Evolutionary conservation across 2,329 filamentous ascomycete genomes (phyloP).

Genomic region (Cordyceps sp.): DNA sequence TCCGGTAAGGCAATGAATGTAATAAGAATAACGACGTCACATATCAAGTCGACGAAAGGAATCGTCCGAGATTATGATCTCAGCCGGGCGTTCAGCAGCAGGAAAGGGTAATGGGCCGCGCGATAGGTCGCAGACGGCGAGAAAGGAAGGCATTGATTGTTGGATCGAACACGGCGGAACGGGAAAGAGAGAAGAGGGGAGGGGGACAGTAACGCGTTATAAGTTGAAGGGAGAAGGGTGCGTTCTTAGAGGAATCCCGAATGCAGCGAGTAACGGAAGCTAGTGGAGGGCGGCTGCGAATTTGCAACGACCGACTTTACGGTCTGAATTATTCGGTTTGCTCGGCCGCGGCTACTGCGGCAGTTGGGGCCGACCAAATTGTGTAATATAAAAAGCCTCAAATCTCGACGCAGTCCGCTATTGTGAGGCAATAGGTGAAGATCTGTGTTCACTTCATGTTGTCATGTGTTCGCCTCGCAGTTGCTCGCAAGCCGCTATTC

Average conservation of each 20-base stretch:
- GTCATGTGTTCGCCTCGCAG: too few relatives aligned
- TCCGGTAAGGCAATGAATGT: not conserved
- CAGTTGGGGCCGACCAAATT: too few relatives aligned
- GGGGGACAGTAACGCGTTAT: not conserved
- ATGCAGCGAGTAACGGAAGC: not conserved
- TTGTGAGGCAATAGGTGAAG: too few relatives aligned
- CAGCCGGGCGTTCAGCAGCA: not conserved
- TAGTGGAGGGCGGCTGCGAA: not conserved
- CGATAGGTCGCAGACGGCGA: not conserved
- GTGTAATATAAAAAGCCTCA: too few relatives aligned
- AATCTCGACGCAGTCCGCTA: too few relatives aligned
- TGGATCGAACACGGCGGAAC: too few relatives aligned
- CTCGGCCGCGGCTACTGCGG: too few relatives aligned
- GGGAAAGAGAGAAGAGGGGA: not conserved
- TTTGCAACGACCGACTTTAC: not conserved
- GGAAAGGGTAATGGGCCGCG: not conserved
- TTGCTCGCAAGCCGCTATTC: too few relatives aligned
- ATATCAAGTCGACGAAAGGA: not conserved
- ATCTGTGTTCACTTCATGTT: too few relatives aligned
- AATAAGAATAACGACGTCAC: not conserved
- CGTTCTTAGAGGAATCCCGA: not conserved
- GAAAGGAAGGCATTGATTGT: not conserved
- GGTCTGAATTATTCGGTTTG: too few relatives aligned
- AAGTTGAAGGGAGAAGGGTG: not conserved
- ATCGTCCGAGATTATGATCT: not conserved